Evolutionary conservation across 805 yeast genomes (phyloP).

Genomic region (Schwanniomyces polymorphus): DNA sequence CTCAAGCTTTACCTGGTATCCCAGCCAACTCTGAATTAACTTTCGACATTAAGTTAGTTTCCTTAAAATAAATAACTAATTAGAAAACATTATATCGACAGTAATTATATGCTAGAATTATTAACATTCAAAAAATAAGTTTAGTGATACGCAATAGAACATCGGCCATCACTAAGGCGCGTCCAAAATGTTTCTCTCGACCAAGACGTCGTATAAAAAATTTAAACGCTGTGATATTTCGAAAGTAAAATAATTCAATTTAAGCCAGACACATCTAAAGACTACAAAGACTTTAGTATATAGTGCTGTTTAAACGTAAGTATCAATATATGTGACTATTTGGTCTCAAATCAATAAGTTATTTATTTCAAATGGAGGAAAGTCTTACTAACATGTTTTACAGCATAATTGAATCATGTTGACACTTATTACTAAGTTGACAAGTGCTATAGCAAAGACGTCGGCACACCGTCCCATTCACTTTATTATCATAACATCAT

Average conservation of each 20-base stretch:
- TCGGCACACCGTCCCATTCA: conserved; percentile 88
- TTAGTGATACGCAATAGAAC: not conserved
- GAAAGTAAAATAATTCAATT: not conserved
- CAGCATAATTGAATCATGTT: conserved; percentile 20
- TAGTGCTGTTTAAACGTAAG: not conserved
- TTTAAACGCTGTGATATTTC: not conserved
- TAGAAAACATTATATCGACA: not conserved
- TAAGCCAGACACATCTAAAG: not conserved
- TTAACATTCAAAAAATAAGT: not conserved
- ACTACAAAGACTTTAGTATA: not conserved
- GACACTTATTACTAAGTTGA: conserved; percentile 27
- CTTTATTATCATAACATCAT: conserved; percentile 66
- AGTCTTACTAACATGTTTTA: not conserved
- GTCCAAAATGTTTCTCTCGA: not conserved
- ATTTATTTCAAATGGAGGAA: not conserved
- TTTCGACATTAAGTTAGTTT: conserved; percentile 91
- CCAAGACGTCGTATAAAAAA: not conserved
- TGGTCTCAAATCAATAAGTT: not conserved
- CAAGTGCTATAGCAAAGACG: conserved; percentile 47
- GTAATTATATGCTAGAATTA: not conserved
- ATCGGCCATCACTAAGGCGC: not conserved
- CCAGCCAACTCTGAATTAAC: conserved; percentile 97
- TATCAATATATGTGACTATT: not conserved
- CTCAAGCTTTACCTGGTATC: conserved; percentile 90
- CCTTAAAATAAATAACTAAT: conserved; percentile 63